phyloP scores from a whole-genome alignment of 108 stramenopile genomes.

The Pseudonitzschia pungens region DNA sequence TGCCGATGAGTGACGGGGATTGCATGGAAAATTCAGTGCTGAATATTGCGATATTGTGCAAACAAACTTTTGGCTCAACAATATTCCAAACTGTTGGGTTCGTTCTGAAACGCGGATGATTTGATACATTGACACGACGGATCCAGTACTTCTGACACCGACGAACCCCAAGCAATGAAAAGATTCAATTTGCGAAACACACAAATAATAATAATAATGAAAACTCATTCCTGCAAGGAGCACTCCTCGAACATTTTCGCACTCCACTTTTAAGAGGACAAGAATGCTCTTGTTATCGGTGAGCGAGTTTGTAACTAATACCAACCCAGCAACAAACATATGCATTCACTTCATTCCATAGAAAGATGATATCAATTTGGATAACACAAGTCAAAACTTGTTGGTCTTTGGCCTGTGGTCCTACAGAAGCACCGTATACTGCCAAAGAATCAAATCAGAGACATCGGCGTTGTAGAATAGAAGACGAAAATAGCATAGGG shows the following conservation, averaged over 20 bases:
- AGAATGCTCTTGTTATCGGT: neutral
- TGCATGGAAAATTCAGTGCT: no score
- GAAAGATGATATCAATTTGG: neutral
- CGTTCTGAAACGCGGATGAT: no score
- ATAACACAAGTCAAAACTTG: neutral
- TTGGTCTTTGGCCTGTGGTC: slow-evolving; percentile 4
- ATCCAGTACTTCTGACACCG: no score
- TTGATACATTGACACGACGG: no score
- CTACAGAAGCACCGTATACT: no score
- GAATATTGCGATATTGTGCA: no score
- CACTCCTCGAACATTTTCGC: neutral
- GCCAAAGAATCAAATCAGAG: neutral
- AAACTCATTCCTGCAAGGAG: neutral
- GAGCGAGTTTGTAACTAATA: neutral
- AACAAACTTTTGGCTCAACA: no score
- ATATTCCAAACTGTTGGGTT: no score
- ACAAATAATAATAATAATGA: no score
- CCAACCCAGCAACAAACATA: neutral
- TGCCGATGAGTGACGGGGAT: no score
- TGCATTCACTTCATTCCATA: neutral
- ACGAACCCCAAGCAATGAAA: no score
- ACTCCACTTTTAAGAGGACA: neutral
- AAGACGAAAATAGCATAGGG: neutral
- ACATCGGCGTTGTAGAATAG: neutral
- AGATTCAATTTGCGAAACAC: no score